Base-by-base conservation (phyloP, 345 rosid species). In the Rubroshorea leprosula region DNA sequence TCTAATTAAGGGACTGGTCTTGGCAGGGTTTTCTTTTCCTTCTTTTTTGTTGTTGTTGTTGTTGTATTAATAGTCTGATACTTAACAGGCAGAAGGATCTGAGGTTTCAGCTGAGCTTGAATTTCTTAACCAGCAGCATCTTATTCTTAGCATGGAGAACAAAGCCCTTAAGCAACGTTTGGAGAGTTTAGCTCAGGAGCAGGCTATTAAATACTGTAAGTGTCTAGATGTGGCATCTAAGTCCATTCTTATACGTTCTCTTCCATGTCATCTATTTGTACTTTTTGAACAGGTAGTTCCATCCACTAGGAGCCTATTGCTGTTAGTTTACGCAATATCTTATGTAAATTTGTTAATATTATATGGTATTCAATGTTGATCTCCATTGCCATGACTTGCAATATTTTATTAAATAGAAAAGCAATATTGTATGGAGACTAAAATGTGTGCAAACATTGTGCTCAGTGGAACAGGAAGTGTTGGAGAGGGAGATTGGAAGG, bases 381-480 rank as follows among this genome's bases (percentile, higher is more conserved):
- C n/a, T n/a, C n/a, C n/a, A n/a, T 6, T 22, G 49, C 23, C 22
- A 52, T 25, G 24, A 51, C 13, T 15, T 26, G 25, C 31, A 27
- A 27, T 27, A 27, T 54, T 44, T 52, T 25, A 25, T 22, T 29
- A 20, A 10, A 17, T 23, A 51, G 16, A 20, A 39, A n/a, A 17
- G 17, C 46, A 18, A 55, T 51, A 57, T 19, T 3, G 41, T 15
- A 51, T 25, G 51, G 35, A 57, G 23, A 29, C 54, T 61, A 62
- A 59, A 56, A 10, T 26, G 25, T 52, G 45, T 18, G 49, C 41
- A 6, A 48, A 19, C 39, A 23, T 14, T 51, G 35, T 74, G 55
- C 65, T 58, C 85, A 94, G 99, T 94, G 87, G 99, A 94, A 77
- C 99, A 94, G 18, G 95, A 94, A 39, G 83, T 94, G 68, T 74